These are phyloP conservation scores for Toxicodendron radicans DNA, from an alignment of 345 rosid species.

Conservation along the genomic window DNA sequence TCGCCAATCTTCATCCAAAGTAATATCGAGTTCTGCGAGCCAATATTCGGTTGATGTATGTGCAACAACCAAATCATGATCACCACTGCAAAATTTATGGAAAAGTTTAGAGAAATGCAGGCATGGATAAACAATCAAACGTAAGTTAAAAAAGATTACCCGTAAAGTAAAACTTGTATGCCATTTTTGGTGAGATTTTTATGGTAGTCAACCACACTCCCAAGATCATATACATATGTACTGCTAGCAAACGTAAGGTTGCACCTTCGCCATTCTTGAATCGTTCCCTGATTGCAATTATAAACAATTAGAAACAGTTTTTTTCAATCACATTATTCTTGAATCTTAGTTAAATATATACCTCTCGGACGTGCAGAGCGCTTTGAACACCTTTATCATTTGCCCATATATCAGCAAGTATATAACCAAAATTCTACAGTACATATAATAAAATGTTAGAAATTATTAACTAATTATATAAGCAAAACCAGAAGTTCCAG, in stretches of 20 bases:
- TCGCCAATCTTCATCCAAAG: conserved; percentile 32
- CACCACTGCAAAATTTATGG: conserved; percentile 23
- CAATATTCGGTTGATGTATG: conserved; percentile 28
- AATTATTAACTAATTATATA: neutral
- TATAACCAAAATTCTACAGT: neutral
- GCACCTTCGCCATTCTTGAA: neutral
- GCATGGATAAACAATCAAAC: neutral
- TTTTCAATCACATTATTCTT: too few relatives aligned
- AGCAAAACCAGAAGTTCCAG: neutral
- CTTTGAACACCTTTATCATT: conserved; percentile 3
- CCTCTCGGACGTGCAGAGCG: neutral
- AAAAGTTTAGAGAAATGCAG: too few relatives aligned
- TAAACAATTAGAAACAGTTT: neutral
- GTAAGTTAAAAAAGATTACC: neutral
- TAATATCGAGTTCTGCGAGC: conserved; percentile 29
- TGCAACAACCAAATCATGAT: conserved; percentile 37
- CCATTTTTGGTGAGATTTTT: conserved; percentile 1
- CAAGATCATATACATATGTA: neutral
- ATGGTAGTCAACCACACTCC: neutral
- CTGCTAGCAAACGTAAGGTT: neutral
- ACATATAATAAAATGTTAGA: neutral
- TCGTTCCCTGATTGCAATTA: neutral
- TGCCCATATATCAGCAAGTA: neutral
- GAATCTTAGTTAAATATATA: neutral
- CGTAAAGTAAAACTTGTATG: conserved; percentile 1